A percentile compares a stretch with the other conserved stretches of the same genome.
Evolutionary conservation across 305 asterid genomes (phyloP).

Genomic region (Fraxinus paxiana): DNA sequence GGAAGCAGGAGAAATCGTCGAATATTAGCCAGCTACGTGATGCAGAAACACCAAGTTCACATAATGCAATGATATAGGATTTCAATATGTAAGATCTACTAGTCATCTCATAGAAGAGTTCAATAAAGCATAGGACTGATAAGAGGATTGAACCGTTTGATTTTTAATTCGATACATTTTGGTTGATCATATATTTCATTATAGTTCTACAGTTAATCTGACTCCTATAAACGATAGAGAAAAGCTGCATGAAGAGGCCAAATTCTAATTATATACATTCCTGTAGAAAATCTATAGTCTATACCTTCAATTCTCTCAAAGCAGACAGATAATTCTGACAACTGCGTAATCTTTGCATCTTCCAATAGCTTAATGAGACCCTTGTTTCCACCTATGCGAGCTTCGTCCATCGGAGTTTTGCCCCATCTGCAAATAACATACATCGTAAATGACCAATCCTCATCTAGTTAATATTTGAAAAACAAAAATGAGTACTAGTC

Average conservation of each 20-base stretch:
- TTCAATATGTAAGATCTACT: not conserved
- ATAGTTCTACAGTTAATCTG: not conserved
- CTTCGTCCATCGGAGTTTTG: conserved; percentile 65
- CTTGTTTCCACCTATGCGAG: conserved; percentile 51
- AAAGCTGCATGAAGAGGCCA: not conserved
- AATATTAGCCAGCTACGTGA: not conserved
- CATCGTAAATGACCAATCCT: not conserved
- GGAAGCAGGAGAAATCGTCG: not conserved
- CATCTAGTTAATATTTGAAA: not conserved
- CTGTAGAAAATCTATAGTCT: not conserved
- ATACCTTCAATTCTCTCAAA: conserved; percentile 37
- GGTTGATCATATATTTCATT: not conserved
- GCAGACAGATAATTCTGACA: conserved; percentile 31
- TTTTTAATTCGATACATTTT: not conserved
- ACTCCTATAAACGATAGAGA: not conserved
- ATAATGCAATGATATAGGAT: not conserved
- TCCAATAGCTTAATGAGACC: conserved; percentile 51
- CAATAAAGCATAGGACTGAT: not conserved
- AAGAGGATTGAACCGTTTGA: not conserved
- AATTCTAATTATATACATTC: not conserved
- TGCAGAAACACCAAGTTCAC: not conserved
- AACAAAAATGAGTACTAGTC: not conserved
- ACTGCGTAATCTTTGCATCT: conserved; percentile 43
- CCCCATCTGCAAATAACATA: conserved; percentile 55
- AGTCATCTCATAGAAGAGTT: not conserved